Conservation (phyloP, 495 filamentous ascomycete genomes). For the Aspergillus campestris region DNA sequence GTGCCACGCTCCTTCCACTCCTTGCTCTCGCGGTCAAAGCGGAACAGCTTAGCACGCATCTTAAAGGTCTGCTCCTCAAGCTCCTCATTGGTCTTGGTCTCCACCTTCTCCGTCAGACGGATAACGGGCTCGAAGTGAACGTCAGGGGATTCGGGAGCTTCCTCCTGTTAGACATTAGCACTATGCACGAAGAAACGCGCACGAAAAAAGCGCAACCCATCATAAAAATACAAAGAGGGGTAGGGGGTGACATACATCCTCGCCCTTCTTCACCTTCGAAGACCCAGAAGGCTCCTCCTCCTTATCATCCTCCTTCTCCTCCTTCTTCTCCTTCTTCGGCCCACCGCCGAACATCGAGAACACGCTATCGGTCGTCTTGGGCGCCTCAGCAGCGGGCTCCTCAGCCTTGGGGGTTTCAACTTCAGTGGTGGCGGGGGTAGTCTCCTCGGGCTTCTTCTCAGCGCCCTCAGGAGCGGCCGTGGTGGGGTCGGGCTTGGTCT, state of each 20-base stretch:
- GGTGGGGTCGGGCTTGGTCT: conserved; percentile 43
- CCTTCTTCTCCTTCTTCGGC: conserved; percentile 75
- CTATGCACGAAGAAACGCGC: not conserved
- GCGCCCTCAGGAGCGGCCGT: conserved; percentile 32
- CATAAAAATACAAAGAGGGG: too few relatives aligned
- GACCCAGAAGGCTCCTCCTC: conserved; percentile 81
- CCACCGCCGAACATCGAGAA: conserved; percentile 98
- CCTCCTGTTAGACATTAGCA: conserved; percentile 35
- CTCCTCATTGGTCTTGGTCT: conserved; percentile 97
- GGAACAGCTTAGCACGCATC: conserved; percentile 99
- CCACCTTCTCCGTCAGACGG: conserved; percentile 88
- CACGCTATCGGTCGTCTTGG: conserved; percentile 61
- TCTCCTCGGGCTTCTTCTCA: conserved; percentile 30
- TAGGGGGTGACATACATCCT: too few relatives aligned
- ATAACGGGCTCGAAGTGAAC: conserved; percentile 97
- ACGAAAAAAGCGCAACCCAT: too few relatives aligned
- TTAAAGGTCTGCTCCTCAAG: conserved; percentile 95
- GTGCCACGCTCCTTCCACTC: conserved; percentile 99
- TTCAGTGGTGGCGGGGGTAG: conserved; percentile 23
- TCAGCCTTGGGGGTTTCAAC: conserved; percentile 23
- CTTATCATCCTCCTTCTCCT: conserved; percentile 66
- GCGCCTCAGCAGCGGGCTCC: conserved; percentile 34
- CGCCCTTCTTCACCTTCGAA: conserved; percentile 71
- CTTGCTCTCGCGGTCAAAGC: conserved; percentile 78
- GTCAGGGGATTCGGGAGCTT: conserved; percentile 74